Base-by-base conservation (phyloP, 768 basidiomycete genomes). In the Amanita jacksonii region DNA sequence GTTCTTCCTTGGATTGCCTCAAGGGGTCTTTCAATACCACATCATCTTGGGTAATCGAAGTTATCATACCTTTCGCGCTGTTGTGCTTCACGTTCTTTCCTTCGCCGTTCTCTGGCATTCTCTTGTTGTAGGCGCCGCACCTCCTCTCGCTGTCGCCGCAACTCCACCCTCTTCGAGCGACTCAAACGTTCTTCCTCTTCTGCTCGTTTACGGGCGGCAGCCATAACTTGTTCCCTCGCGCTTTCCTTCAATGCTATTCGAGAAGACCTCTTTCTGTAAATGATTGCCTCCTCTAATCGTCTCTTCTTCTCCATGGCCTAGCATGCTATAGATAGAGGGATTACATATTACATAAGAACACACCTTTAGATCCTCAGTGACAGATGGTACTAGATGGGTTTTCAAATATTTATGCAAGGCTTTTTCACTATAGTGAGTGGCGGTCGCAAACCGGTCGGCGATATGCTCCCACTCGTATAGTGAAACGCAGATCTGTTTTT, bases 201-300 rank as follows among this genome's bases (percentile, higher is more conserved):
- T 2, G 67, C 73, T 48, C 73, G 76, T 52, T 66, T 73, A 47
- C 68, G 65, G n/a, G 76, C 75, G 6, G 74, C 71, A 19, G 75
- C 60, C 27, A 75, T 68, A 16, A 81, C 79, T 49, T 84, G 78
- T 59, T 91, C 85, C 51, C 76, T 78, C 59, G 87, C 88, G 27
- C 66, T 75, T 58, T 94, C 91, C 52, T 78, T 82, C 30, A 81
- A 64, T 3, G 88, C 85, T 46, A 96, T 79, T 24, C 93, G 84
- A 13, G 88, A 88, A 0, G 91, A 94, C 18, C 92, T 82, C 60
- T 97, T 96, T 47, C 92, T 79, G 48, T 87, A 85, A 19, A 77
- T 74, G 9, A 92, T 64, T 1, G 86, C 85, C 50, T 85, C 82
- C 49, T 87, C 83, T 40, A 85, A 48, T 10, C 69, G 74, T 18